These are phyloP conservation scores for Fraxinus americana DNA, from an alignment of 257 asterid genomes.

Conservation along the genomic window DNA sequence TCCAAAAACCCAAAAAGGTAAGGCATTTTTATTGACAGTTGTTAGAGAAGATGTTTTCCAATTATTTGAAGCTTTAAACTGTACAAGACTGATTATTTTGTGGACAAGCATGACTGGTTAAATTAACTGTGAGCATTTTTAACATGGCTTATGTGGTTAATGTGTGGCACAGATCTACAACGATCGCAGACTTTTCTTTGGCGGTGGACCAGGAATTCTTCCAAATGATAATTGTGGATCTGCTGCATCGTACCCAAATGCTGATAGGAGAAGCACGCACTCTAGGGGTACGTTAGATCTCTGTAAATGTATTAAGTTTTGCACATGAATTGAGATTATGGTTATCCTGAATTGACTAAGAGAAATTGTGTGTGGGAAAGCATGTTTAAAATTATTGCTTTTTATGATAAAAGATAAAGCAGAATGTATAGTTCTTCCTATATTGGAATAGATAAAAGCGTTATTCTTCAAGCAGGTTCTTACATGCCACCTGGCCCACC, in stretches of 20 bases:
- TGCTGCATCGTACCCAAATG: constrained; percentile 52
- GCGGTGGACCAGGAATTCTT: constrained; percentile 85
- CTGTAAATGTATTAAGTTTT: constrained; percentile 3
- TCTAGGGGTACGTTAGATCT: constrained; percentile 63
- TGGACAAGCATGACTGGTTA: not conserved
- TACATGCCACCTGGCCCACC: constrained; percentile 80
- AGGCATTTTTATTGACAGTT: not conserved
- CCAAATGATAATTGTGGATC: constrained; percentile 73
- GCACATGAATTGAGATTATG: not conserved
- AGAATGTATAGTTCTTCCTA: not conserved
- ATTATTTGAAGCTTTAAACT: not conserved
- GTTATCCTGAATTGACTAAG: not conserved
- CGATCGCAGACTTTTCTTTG: constrained; percentile 83
- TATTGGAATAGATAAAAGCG: constrained; percentile 7
- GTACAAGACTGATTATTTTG: too few species aligned
- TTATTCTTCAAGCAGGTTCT: constrained; percentile 57
- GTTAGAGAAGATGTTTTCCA: constrained; percentile 4
- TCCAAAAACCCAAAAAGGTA: constrained; percentile 98
- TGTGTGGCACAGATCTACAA: constrained; percentile 68
- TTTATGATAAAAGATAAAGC: constrained; percentile 1
- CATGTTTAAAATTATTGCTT: not conserved
- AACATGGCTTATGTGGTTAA: constrained; percentile 33
- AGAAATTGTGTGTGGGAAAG: constrained; percentile 6
- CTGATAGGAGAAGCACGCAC: constrained; percentile 79
- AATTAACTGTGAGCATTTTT: constrained; percentile 1